Base-by-base conservation (phyloP, 352 stramenopile species). In the Pythium chondricola region DNA sequence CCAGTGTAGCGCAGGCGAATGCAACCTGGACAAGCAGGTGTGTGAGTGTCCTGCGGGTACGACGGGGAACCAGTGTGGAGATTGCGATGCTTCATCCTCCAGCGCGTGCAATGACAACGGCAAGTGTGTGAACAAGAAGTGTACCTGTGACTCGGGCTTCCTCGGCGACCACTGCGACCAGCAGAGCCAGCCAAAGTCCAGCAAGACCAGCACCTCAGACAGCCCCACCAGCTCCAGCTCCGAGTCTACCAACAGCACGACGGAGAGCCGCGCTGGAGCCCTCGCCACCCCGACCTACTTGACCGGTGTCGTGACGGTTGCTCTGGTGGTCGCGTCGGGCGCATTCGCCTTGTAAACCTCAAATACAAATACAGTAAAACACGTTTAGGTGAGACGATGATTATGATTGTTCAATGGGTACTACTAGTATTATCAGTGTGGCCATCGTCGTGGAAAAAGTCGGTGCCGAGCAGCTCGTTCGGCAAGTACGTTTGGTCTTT, bases 401-500 rank as follows among this genome's bases (percentile, higher is more conserved):
- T n/a, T n/a, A n/a, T n/a, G n/a, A n/a, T n/a, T n/a, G n/a, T n/a
- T n/a, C n/a, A n/a, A n/a, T n/a, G n/a, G n/a, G n/a, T n/a, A n/a
- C n/a, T n/a, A n/a, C n/a, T n/a, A n/a, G n/a, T n/a, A n/a, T n/a
- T n/a, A n/a, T n/a, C 21, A 18, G 42, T 7, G 31, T 32, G 33
- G 33, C 48, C 39, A 9, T 47, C 29, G 33, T 50, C 39, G 16
- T 36, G 31, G 25, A 89, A 87, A 48, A 90, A 91, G 17, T 71
- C 58, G 22, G 51, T 74, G 7, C 74, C 75, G 24, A 88, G 13
- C 10, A 92, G 39, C 27, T 88, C 77, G 3, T 69, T 53, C 2
- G 84, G 84, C 16, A 95, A 22, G 60, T 95, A 95, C n/a, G 80
- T 92, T 48, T 95, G 84, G 46, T 92, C 65, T 33, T 76, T 76